Evolutionary conservation across 2,329 filamentous ascomycete genomes (phyloP).

Genomic region (Harringtonia lauricola): DNA sequence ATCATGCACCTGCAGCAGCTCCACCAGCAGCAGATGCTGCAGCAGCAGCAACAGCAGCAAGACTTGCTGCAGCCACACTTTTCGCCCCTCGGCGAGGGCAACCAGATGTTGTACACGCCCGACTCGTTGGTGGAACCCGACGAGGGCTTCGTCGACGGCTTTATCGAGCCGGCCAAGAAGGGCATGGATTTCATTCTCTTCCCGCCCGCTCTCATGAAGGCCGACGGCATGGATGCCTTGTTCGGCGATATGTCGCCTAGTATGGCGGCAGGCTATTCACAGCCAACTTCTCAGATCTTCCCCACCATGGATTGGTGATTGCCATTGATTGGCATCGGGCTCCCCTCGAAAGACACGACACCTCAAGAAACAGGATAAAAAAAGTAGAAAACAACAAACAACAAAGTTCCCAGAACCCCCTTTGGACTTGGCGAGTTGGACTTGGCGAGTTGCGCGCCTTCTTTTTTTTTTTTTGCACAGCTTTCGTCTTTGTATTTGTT

Average conservation of each 20-base stretch:
- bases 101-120: conserved; percentile 59
- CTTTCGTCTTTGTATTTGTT: no score
- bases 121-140: conserved; percentile 54
- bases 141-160: conserved; percentile 50
- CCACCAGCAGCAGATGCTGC: conserved; percentile 4
- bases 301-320: conserved; percentile 27
- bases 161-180: conserved; percentile 27
- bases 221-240: conserved; percentile 27
- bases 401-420: no score
- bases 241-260: conserved; percentile 39
- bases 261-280: conserved; percentile 38
- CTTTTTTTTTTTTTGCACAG: no score
- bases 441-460: no score
- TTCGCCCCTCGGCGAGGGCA: conserved; percentile 57
- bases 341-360: no score
- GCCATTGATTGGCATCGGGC: not conserved
- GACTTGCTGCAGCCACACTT: conserved; percentile 23
- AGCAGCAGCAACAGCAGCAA: conserved; percentile 4
- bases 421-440: no score
- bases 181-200: conserved; percentile 54
- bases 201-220: conserved; percentile 26
- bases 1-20: conserved; percentile 7
- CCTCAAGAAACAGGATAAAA: no score
- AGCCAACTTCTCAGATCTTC: conserved; percentile 39
- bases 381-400: no score